These are phyloP conservation scores for Eimeria falciformis DNA, from an alignment of 169 alveolate species.

Conservation along the genomic window DNA sequence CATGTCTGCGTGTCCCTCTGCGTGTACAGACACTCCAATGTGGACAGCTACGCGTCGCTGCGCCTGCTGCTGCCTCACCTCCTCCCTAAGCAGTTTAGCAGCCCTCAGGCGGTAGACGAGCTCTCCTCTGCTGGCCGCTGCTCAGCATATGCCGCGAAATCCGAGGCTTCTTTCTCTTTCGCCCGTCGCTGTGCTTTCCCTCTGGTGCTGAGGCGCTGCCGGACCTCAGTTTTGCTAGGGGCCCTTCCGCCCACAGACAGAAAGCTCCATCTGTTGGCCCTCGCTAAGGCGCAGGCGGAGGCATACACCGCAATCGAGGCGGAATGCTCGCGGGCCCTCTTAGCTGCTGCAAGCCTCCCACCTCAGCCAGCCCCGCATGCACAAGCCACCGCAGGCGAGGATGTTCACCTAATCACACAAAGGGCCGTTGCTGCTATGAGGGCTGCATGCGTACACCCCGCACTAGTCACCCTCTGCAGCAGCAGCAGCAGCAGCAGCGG, in stretches of 20 bases:
- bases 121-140: slow-evolving; percentile 1
- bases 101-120: slow-evolving; percentile 26
- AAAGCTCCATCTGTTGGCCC: slow-evolving; percentile 1
- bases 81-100: background rate
- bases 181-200: slow-evolving; percentile 63
- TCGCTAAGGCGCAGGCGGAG: background rate
- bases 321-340: slow-evolving; percentile 8
- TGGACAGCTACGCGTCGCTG: background rate
- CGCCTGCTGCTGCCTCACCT: slow-evolving; percentile 45
- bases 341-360: slow-evolving; percentile 37
- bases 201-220: slow-evolving; percentile 27
- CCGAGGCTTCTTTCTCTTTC: background rate
- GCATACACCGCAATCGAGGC: slow-evolving; percentile 5
- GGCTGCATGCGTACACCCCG: slow-evolving; percentile 33
- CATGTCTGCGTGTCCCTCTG: background rate
- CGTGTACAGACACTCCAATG: background rate
- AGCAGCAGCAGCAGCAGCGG: slow-evolving; percentile 44
- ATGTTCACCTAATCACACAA: background rate
- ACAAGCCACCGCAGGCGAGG: background rate
- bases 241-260: slow-evolving; percentile 60
- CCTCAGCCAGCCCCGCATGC: slow-evolving; percentile 5
- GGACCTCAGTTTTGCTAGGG: slow-evolving; percentile 28
- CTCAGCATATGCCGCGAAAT: slow-evolving; percentile 18
- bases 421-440: slow-evolving; percentile 34
- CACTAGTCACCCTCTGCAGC: slow-evolving; percentile 27